Evolutionary conservation across 371 early-diverging fungal genomes (phyloP).

Genomic region (Mucor racemosus): DNA sequence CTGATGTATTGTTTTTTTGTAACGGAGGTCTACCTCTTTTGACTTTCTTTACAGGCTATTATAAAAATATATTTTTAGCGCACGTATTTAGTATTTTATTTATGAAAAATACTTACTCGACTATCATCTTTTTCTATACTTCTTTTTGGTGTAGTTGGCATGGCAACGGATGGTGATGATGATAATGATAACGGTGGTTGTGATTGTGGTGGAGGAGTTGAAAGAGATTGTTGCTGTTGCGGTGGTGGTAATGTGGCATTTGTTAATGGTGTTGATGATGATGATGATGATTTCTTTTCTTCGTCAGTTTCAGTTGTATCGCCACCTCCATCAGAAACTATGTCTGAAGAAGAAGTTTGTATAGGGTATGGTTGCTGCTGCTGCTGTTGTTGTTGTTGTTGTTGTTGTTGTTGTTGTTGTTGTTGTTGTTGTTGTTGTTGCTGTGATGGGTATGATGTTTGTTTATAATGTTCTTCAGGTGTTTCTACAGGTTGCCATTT

Average conservation of each 20-base stretch:
- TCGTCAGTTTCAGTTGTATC: conserved; percentile 18
- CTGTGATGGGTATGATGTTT: conserved; percentile 16
- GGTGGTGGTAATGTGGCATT: not conserved
- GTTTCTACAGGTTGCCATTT: conserved; percentile 45
- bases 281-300: conserved; percentile 1
- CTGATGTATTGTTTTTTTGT: conserved; percentile 3
- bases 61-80: not conserved
- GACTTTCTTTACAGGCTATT: conserved; percentile 26
- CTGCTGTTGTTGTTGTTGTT: no score
- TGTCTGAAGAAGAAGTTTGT: not conserved
- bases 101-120: not conserved
- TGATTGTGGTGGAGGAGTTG: not conserved
- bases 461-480: conserved; percentile 33
- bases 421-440: not conserved
- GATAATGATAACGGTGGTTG: not conserved
- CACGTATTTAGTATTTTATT: not conserved
- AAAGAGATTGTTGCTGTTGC: not conserved
- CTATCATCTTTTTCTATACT: not conserved
- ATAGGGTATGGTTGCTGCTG: conserved; percentile 21
- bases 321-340: conserved; percentile 2
- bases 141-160: not conserved
- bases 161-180: not conserved
- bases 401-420: not conserved
- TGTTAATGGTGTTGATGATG: not conserved
- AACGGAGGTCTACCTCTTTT: conserved; percentile 34